Percentiles rank a stretch among this genome's conserved stretches.
These are phyloP conservation scores for Chenopodium quinoa DNA, from an alignment of 148 eudicot species.

Conservation along the genomic window DNA sequence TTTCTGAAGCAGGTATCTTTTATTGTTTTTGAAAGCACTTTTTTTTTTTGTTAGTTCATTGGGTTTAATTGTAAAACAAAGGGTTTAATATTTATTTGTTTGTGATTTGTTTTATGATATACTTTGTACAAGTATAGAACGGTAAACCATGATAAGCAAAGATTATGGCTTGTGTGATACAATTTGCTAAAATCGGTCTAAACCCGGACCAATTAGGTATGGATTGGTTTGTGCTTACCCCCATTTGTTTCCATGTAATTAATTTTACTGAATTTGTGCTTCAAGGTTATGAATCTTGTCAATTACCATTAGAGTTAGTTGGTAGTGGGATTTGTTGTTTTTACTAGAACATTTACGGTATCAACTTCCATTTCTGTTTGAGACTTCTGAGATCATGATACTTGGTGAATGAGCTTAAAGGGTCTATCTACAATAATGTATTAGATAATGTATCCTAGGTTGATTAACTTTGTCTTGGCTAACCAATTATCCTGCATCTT, in stretches of 20 bases:
- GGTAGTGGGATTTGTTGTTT: background rate
- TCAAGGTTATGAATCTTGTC: background rate
- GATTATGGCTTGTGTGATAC: background rate
- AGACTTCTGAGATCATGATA: background rate
- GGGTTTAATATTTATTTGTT: no score
- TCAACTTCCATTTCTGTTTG: background rate
- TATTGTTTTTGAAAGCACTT: background rate
- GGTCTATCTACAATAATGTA: no score
- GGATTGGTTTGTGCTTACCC: background rate
- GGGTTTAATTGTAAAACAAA: background rate
- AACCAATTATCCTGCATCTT: background rate
- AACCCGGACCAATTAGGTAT: no score
- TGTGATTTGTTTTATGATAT: no score
- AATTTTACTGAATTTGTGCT: background rate
- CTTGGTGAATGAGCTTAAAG: background rate
- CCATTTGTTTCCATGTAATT: no score
- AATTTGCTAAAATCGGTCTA: no score
- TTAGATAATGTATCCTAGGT: no score
- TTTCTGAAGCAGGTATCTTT: constrained; percentile 15
- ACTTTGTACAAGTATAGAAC: no score
- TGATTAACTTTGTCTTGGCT: no score
- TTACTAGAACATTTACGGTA: background rate
- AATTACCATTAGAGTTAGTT: background rate
- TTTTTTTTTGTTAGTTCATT: background rate
- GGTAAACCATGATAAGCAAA: no score